Conservation (phyloP, 345 rosid genomes). For the Aquilaria malaccensis region DNA sequence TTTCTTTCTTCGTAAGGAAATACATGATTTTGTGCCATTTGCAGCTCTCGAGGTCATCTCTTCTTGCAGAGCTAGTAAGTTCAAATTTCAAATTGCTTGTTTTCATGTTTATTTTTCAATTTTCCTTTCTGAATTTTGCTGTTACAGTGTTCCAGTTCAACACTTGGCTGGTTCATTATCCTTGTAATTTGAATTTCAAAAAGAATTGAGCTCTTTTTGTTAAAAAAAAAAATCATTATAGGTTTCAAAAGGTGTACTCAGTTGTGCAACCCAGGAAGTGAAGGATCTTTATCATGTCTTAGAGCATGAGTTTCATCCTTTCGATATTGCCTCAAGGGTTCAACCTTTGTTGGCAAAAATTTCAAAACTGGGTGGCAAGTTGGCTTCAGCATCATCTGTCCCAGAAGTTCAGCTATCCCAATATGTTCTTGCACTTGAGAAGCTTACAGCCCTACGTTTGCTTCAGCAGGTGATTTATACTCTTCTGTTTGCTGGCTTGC, state of each 20-base stretch:
- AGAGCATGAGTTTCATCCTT: conserved; percentile 84
- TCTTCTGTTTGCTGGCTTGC: conserved; percentile 9
- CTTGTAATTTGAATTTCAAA: too few species aligned
- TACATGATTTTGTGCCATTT: conserved; percentile 11
- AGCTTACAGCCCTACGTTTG: conserved; percentile 78
- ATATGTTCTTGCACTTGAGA: conserved; percentile 79
- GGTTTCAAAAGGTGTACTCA: conserved; percentile 87
- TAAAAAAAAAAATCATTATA: conserved; percentile 7
- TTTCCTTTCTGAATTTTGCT: not conserved
- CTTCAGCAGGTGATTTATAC: conserved; percentile 71
- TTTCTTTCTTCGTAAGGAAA: not conserved
- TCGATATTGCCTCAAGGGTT: conserved; percentile 73
- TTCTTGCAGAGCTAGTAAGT: conserved; percentile 88
- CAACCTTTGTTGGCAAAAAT: conserved; percentile 71
- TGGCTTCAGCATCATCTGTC: conserved; percentile 82
- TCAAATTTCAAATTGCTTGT: conserved; percentile 2
- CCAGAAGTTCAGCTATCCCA: conserved; percentile 83
- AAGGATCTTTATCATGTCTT: conserved; percentile 88
- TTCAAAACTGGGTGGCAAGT: conserved; percentile 86
- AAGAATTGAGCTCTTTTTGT: not conserved
- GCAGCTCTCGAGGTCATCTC: conserved; percentile 87
- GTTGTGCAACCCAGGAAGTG: conserved; percentile 95
- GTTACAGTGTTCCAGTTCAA: too few species aligned
- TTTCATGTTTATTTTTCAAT: not conserved
- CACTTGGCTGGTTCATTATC: too few species aligned